Percentiles rank a stretch among this genome's conserved stretches.
phyloP scores from a whole-genome alignment of 192 early-diverging fungal genomes.

The Backusella liffmaniae region DNA sequence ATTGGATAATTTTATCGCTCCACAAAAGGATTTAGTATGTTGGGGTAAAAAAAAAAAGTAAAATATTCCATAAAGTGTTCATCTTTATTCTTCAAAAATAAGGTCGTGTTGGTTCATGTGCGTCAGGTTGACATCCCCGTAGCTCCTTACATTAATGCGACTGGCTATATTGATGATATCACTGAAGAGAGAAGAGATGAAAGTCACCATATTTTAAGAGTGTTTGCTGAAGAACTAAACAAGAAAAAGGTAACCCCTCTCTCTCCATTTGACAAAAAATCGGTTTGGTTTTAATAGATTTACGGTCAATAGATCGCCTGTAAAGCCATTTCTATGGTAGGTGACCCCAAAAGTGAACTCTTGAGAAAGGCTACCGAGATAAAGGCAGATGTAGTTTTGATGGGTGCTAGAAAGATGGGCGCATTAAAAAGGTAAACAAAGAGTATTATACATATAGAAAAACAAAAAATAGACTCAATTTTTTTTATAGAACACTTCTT shows the following conservation, averaged over 20 bases:
- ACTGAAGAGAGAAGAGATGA: slow-evolving; percentile 27
- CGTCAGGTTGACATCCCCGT: slow-evolving; percentile 25
- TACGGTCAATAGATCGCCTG: slow-evolving; percentile 34
- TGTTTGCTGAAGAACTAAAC: slow-evolving; percentile 18
- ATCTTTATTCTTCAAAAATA: background rate
- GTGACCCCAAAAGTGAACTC: slow-evolving; percentile 63
- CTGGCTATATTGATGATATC: slow-evolving; percentile 21
- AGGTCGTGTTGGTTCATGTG: slow-evolving; percentile 29
- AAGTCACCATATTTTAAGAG: slow-evolving; percentile 25
- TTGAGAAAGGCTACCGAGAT: slow-evolving; percentile 55
- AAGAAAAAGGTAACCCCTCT: slow-evolving; percentile 17
- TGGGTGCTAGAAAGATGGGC: slow-evolving; percentile 64
- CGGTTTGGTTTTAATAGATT: background rate
- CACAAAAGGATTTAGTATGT: slow-evolving; percentile 27
- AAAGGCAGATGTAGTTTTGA: slow-evolving; percentile 57
- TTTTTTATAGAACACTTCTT: slow-evolving; percentile 30
- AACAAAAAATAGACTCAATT: background rate
- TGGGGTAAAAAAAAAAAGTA: background rate
- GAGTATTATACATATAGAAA: background rate
- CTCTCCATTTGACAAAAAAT: background rate
- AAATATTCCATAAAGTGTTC: background rate
- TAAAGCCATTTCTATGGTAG: slow-evolving; percentile 56
- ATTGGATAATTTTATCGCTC: slow-evolving; percentile 24
- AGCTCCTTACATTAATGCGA: slow-evolving; percentile 26
- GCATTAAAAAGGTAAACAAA: slow-evolving; percentile 42